phyloP scores from a whole-genome alignment of 129 eudicot species.

The Gnaphalium uliginosum region DNA sequence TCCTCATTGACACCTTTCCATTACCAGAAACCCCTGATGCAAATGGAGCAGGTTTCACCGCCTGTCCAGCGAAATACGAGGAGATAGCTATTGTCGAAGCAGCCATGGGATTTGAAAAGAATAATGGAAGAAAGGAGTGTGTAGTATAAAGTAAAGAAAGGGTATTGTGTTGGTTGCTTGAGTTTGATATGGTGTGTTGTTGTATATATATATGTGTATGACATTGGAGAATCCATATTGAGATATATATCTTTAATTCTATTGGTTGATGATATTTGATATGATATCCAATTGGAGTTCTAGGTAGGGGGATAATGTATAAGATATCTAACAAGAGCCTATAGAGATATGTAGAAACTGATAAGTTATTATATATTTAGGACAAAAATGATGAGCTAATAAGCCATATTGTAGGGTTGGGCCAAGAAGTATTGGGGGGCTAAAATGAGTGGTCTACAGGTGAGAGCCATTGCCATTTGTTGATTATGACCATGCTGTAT shows the following conservation, averaged over 20 bases:
- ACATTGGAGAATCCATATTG: not conserved
- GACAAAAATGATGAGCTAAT: constrained; percentile 27
- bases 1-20: not conserved
- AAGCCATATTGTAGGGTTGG: constrained; percentile 17
- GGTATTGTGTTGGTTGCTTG: constrained; percentile 21
- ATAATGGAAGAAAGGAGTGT: not conserved
- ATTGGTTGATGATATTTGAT: constrained; percentile 21
- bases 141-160: not conserved
- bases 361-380: not conserved
- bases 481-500: not conserved
- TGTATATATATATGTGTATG: not conserved
- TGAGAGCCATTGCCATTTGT: not conserved
- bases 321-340: not conserved
- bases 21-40: not conserved
- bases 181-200: not conserved
- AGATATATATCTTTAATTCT: not conserved
- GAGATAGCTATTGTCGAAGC: not conserved
- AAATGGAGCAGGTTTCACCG: not conserved
- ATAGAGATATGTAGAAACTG: not conserved
- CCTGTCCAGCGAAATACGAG: not conserved
- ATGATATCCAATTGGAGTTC: constrained; percentile 5
- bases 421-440: constrained; percentile 1
- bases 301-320: not conserved
- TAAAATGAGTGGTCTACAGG: constrained; percentile 10
- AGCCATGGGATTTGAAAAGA: not conserved